Percentiles rank a stretch among this genome's conserved stretches.
Conservation (phyloP, 352 stramenopile species). For the Albugo candida region DNA sequence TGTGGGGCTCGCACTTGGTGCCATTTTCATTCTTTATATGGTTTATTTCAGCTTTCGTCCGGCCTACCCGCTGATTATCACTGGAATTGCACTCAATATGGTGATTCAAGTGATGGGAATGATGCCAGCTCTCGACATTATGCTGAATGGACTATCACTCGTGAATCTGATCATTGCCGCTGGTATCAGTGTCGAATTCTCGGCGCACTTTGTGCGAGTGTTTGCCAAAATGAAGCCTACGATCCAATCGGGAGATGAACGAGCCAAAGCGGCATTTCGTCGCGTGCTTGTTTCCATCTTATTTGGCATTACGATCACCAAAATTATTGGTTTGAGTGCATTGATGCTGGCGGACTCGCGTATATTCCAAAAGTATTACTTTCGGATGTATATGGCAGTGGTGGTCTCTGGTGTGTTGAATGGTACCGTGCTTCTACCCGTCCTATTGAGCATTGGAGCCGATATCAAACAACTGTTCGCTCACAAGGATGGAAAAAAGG, state of each 20-base stretch:
- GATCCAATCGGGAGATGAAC: constrained; percentile 3
- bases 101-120: constrained; percentile 29
- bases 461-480: constrained; percentile 19
- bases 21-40: constrained; percentile 31
- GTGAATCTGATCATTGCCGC: constrained; percentile 11
- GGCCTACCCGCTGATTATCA: constrained; percentile 24
- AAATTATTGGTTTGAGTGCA: constrained; percentile 20
- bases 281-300: constrained; percentile 20
- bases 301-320: constrained; percentile 17
- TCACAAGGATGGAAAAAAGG: constrained; percentile 5
- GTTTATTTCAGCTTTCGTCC: constrained; percentile 23
- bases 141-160: constrained; percentile 14
- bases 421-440: constrained; percentile 15
- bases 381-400: constrained; percentile 19
- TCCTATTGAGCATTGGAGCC: constrained; percentile 21
- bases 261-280: constrained; percentile 18
- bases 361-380: constrained; percentile 27
- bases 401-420: constrained; percentile 14
- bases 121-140: constrained; percentile 37
- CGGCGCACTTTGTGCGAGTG: constrained; percentile 7
- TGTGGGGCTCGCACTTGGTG: constrained; percentile 19
- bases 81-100: constrained; percentile 26
- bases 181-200: constrained; percentile 12
- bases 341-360: constrained; percentile 16
- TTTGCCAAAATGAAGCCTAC: constrained; percentile 3